Evolutionary conservation across 805 yeast species (phyloP), one percentile per base, ranked within the genome.

Genomic region (Nakazawaea sp.): DNA sequence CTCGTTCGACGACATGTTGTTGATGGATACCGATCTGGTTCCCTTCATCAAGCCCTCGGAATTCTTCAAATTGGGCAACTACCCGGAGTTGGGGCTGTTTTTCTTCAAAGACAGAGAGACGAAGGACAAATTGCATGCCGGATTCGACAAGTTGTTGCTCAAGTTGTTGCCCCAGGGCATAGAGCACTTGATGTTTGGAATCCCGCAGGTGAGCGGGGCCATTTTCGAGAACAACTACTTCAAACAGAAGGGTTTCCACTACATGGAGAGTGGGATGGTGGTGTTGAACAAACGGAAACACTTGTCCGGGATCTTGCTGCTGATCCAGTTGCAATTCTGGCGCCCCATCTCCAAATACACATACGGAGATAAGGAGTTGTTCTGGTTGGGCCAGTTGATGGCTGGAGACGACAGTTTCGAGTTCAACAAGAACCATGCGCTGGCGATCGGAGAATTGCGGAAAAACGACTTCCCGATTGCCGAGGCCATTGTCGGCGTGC

Each of bases 361-460:
- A 6, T 81, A 83, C 67, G 92, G 92, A 27, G 92, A 83, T 45
- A 83, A 83, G 46, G 92, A 83, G 51, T 61, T 82, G 46, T 76
- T 81, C 49, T 81, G 90, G 90, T 50, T 83, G 25, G 84, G 84
- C 2, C 72, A 77, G 52, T 64, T 70, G 30, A 57, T 70, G 19
- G 64, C 70, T 23, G 79, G 85, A 7, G 76, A 77, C 46, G 75
- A 71, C 39, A 52, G 57, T 18, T 76, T 75, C 44, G 57, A 54
- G 26, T 70, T 78, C 51, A 78, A 77, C 46, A 38, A 54, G 5
- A 53, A 63, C 45, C 62, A 71, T 11, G 82, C 83, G 0, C 82
- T 76, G 2, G 62, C 78, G 18, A 68, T 72, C 2, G 86, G 84
- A 9, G 56, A 51, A 38, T 36, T 59, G 17, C 18, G 33, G 13